Base-by-base conservation (phyloP, 148 eudicot genomes). In the Rhododendron vialii region DNA sequence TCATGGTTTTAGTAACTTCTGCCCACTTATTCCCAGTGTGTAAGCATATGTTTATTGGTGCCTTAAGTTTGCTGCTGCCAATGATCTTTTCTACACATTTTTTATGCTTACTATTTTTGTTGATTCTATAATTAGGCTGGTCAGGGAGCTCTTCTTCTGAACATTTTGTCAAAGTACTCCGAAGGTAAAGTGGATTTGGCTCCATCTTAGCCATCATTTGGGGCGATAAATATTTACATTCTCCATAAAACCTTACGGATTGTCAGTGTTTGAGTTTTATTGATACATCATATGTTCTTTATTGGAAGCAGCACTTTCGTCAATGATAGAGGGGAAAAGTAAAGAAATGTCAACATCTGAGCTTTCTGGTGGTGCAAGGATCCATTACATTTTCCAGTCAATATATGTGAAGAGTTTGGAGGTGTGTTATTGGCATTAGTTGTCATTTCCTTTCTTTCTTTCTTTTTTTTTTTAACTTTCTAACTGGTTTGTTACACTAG, bases 271-370 rank as follows among this genome's bases (percentile, higher is more conserved):
- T 13, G 45, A 69, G 73, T 26, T 15, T 83, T 38, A 30, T 78
- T 78, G 33, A 76, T 57, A 3, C 4, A 2, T 59, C 77, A 2
- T 28, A 36, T 8, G 87, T 89, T 89, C 80, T 78, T 85, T 82
- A 38, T 84, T 90, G 87, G 80, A 86, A 87, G 90, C 92, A 97
- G 99, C 98, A 86, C 94, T 94, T 91, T 91, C 95, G 87, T 95
- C 98, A 53, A 87, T 95, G 96, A 90, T 95, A 84, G 99, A 97
- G 84, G 99, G 99, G 67, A 97, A 94, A 92, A 92, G 89, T 82
- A 98, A 95, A 91, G 98, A 93, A 86, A 93, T 95, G 95, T 95
- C 99, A 28, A 97, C 98, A 59, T 89, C 95, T 73, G 99, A 97
- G 93, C 89, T 97, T 84, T 94, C 94, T 88, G 99, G 99, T 75